Evolutionary conservation across 495 filamentous ascomycete genomes (phyloP), one percentile per base, ranked within the genome.

Genomic region (Trichocladium antarcticum): DNA sequence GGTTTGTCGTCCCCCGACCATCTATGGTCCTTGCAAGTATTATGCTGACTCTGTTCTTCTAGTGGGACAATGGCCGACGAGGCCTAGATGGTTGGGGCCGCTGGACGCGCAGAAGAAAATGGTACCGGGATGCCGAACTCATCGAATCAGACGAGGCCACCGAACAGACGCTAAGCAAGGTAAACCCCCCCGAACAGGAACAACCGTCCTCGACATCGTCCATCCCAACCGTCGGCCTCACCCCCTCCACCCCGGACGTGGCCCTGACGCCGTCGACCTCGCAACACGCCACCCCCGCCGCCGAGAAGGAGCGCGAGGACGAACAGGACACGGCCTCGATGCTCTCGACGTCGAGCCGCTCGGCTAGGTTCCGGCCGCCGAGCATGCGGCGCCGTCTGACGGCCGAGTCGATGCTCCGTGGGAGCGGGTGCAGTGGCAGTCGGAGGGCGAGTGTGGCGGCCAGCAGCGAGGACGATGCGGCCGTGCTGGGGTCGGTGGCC

Each of bases 121-220:
- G 92, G 92, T 88, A 83, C 59, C 82, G 93, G 24, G 92, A 95
- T 57, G 92, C 93, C 21, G 93, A 99, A 64, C 78, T 99, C 16
- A 84, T 95, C 31, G 93, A 99, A 54, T 67, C 79, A 17, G 66
- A 76, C 20, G 66, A 65, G 49, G 40, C 28, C 32, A 15, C 49
- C 20, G 50, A 61, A 8, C 51, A 59, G 5, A 32, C 31, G 14
- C n/a, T 14, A n/a, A n/a, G n/a, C n/a, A n/a, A n/a, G n/a, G n/a
- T n/a, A n/a, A n/a, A n/a, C n/a, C n/a, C n/a, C n/a, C n/a, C n/a
- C n/a, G n/a, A n/a, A n/a, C n/a, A n/a, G n/a, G n/a, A n/a, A n/a
- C n/a, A n/a, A n/a, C n/a, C 8, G 20, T 32, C 41, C 15, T 36
- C 17, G 21, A 35, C 20, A 28, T 17, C 49, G 3, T 36, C 49